These are phyloP conservation scores for Stropharia rugosoannulata DNA, from an alignment of 768 basidiomycete genomes.

Conservation along the genomic window DNA sequence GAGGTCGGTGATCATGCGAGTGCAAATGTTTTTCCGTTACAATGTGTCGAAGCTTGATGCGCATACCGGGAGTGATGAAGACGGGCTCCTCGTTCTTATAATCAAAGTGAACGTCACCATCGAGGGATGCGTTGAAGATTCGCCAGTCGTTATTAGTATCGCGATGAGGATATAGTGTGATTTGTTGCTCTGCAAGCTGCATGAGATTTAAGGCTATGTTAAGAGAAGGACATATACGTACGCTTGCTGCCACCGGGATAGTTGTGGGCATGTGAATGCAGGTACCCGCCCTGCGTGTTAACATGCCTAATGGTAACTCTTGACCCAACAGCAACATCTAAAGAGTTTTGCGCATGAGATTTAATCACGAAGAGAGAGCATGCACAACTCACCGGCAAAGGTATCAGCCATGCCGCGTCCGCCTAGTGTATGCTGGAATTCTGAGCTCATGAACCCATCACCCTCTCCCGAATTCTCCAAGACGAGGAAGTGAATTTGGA, in stretches of 20 bases:
- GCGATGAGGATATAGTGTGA: constrained; percentile 98
- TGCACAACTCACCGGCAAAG: constrained; percentile 64
- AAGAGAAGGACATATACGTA: constrained; percentile 28
- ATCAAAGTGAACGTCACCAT: constrained; percentile 34
- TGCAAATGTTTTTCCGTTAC: constrained; percentile 85
- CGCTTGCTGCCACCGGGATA: constrained; percentile 92
- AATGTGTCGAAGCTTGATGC: constrained; percentile 81
- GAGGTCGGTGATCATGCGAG: constrained; percentile 93
- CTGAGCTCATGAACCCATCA: constrained; percentile 99
- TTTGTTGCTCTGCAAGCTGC: constrained; percentile 79
- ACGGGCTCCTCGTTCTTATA: constrained; percentile 55
- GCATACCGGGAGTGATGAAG: constrained; percentile 63
- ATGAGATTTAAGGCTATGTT: background rate
- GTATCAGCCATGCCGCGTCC: constrained; percentile 93
- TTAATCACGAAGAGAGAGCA: background rate
- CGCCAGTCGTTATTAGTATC: constrained; percentile 96
- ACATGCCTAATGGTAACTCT: constrained; percentile 82
- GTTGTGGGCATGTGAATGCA: constrained; percentile 90
- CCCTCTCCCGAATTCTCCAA: constrained; percentile 92
- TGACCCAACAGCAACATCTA: constrained; percentile 87
- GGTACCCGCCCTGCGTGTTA: constrained; percentile 98
- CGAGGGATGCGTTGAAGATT: constrained; percentile 71
- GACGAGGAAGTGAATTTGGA: constrained; percentile 91
- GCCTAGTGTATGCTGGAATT: constrained; percentile 94
- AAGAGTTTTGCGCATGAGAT: background rate